A percentile compares a stretch with the other conserved stretches of the same genome.
These are phyloP conservation scores for apple (Malus domestica) DNA, from an alignment of 306 rosid species.

Conservation along the genomic window ASM211411v1 NC_041804.1:28794501-28795000, in stretches of 20 bases:
- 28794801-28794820: slow-evolving; percentile 11
- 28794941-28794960: slow-evolving; percentile 13
- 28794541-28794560: slow-evolving; percentile 26
- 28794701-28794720: slow-evolving; percentile 8
- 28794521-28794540: slow-evolving; percentile 14
- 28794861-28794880: slow-evolving; percentile 1
- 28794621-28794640: slow-evolving; percentile 67
- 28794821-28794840: background rate
- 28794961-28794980: background rate
- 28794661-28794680: slow-evolving; percentile 1
- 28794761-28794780: background rate
- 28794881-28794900: background rate
- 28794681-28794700: background rate
- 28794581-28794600: slow-evolving; percentile 75
- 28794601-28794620: slow-evolving; percentile 78
- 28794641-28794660: slow-evolving; percentile 55
- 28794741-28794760: slow-evolving; percentile 11
- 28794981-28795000: background rate
- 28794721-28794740: background rate
- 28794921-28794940: background rate
- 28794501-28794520: slow-evolving; percentile 16
- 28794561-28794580: slow-evolving; percentile 45
- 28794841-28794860: background rate
- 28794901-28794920: background rate
- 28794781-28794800: background rate